Evolutionary conservation across 768 basidiomycete genomes (phyloP).

Genomic region (Cyclocybe cylindracea): DNA sequence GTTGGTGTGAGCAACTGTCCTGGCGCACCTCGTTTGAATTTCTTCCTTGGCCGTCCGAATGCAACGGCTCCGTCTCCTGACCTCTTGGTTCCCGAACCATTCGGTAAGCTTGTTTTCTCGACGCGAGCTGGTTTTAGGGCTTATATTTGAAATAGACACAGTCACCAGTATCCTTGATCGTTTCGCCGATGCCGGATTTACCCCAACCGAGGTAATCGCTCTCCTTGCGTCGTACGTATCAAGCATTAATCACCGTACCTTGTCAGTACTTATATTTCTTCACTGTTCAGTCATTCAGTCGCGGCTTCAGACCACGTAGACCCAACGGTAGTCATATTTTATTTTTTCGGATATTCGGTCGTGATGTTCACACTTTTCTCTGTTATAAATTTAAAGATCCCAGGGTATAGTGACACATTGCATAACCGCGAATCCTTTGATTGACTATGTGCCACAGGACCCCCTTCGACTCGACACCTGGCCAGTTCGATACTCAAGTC

Average conservation of each 20-base stretch:
- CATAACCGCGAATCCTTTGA: conserved; percentile 11
- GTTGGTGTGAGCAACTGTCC: conserved; percentile 43
- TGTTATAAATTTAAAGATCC: background rate
- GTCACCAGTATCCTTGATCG: conserved; percentile 32
- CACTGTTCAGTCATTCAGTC: conserved; percentile 16
- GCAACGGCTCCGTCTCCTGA: conserved; percentile 32
- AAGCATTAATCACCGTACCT: background rate
- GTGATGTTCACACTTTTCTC: too few relatives aligned
- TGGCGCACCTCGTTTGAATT: conserved; percentile 43
- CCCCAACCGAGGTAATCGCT: conserved; percentile 35
- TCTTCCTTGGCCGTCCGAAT: conserved; percentile 38
- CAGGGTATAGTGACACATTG: conserved; percentile 13
- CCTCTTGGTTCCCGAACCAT: conserved; percentile 14
- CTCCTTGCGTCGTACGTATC: conserved; percentile 31
- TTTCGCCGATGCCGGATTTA: conserved; percentile 36
- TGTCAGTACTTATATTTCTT: background rate
- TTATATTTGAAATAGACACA: conserved; percentile 16
- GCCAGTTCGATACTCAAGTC: conserved; percentile 28
- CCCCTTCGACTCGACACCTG: conserved; percentile 40
- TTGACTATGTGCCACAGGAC: conserved; percentile 19
- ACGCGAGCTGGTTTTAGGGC: background rate
- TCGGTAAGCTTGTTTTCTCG: conserved; percentile 6
- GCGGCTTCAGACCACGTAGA: conserved; percentile 32
- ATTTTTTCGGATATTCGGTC: too few relatives aligned
- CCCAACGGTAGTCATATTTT: background rate